Evolutionary conservation across 2,329 filamentous ascomycete genomes (phyloP).

Genomic region (Juglanconis sp.): DNA sequence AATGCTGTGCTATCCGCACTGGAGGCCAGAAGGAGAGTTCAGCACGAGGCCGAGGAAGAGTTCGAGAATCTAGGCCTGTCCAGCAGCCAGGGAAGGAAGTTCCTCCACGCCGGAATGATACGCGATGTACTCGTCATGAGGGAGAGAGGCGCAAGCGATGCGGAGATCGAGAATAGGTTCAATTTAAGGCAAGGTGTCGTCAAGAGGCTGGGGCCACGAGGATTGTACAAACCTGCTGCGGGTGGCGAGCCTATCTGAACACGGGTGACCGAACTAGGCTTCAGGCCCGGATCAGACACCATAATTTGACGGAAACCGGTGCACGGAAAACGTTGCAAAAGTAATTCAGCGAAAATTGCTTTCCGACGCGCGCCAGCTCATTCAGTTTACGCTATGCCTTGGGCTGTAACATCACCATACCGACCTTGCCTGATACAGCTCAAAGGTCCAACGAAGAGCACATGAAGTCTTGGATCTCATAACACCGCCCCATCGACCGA

Average conservation of each 20-base stretch:
- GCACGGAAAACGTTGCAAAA: background rate
- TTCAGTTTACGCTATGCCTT: background rate
- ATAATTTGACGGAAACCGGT: too few relatives aligned
- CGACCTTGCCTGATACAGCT: background rate
- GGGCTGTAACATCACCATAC: background rate
- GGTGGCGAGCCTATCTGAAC: slow-evolving; percentile 11
- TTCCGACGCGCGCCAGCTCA: background rate
- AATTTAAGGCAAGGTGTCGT: slow-evolving; percentile 45
- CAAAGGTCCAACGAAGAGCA: background rate
- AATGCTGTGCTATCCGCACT: slow-evolving; percentile 50
- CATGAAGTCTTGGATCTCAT: background rate
- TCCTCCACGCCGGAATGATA: slow-evolving; percentile 46
- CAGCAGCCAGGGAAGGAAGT: slow-evolving; percentile 36
- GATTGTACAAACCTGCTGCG: slow-evolving; percentile 37
- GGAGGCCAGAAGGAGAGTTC: slow-evolving; percentile 42
- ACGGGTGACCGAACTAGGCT: background rate
- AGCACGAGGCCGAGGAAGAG: slow-evolving; percentile 43
- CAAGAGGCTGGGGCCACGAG: slow-evolving; percentile 39
- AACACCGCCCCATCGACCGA: background rate
- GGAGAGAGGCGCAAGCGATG: slow-evolving; percentile 33
- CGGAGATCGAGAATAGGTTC: slow-evolving; percentile 45
- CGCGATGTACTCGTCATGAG: slow-evolving; percentile 44
- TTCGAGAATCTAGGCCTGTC: slow-evolving; percentile 36
- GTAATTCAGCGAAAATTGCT: background rate
- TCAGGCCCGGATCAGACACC: background rate